These are phyloP conservation scores for Neurospora sp. DNA, from an alignment of 495 filamentous ascomycete genomes.

Conservation along the genomic window DNA sequence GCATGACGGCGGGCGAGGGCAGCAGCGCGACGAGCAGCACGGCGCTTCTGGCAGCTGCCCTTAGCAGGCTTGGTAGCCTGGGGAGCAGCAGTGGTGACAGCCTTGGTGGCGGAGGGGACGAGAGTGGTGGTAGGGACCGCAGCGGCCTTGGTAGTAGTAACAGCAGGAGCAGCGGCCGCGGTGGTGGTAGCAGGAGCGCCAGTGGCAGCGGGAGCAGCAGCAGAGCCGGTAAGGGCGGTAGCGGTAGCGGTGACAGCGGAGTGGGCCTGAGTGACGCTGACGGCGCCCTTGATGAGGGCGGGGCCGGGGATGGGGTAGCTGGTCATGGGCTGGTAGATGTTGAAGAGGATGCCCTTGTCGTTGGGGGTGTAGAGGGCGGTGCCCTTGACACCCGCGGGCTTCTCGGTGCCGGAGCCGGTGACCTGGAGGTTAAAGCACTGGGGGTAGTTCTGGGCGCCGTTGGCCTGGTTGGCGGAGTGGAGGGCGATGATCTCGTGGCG, in stretches of 20 bases:
- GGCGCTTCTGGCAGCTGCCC: background rate
- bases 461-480: slow-evolving; percentile 48
- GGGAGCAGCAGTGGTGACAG: slow-evolving; percentile 1
- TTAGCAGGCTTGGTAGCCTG: background rate
- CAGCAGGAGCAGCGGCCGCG: background rate
- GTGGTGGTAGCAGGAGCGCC: background rate
- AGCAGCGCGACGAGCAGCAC: background rate
- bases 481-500: slow-evolving; percentile 76
- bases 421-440: slow-evolving; percentile 69
- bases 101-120: background rate
- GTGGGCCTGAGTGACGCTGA: slow-evolving; percentile 3
- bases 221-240: slow-evolving; percentile 8
- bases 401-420: slow-evolving; percentile 51
- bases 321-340: slow-evolving; percentile 49
- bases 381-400: slow-evolving; percentile 48
- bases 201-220: background rate
- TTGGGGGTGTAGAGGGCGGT: slow-evolving; percentile 50
- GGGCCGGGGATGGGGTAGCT: slow-evolving; percentile 42
- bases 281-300: slow-evolving; percentile 23
- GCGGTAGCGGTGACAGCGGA: slow-evolving; percentile 10
- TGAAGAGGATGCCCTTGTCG: slow-evolving; percentile 54
- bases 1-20: slow-evolving; percentile 3
- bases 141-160: background rate
- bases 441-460: slow-evolving; percentile 73
- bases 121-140: background rate